Conservation (phyloP, 2,329 filamentous ascomycete species). For the Ascosphaera apis region DNA sequence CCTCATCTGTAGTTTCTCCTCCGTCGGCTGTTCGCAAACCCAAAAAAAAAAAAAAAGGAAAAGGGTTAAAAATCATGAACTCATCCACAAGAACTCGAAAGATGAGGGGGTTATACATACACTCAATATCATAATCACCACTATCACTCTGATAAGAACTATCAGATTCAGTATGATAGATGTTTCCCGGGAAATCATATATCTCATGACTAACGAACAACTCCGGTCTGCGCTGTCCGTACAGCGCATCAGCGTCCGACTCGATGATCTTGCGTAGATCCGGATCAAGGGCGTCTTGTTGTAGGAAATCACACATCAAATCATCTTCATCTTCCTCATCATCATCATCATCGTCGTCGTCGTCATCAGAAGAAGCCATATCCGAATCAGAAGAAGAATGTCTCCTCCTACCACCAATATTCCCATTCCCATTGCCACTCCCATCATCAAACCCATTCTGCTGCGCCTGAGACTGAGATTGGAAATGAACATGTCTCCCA, state of each 20-base stretch:
- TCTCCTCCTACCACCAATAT: conserved; percentile 18
- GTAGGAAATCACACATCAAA: conserved; percentile 57
- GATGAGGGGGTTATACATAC: no score
- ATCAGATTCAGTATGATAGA: conserved; percentile 24
- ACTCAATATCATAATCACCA: conserved; percentile 26
- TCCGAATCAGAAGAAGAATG: conserved; percentile 42
- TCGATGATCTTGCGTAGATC: conserved; percentile 53
- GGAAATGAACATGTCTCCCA: conserved; percentile 19
- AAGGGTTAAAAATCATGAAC: no score
- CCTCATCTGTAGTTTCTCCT: conserved; percentile 37
- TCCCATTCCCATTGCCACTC: conserved; percentile 15
- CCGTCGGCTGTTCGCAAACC: conserved; percentile 25
- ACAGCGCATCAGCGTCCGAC: conserved; percentile 26
- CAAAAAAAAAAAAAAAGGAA: conserved; percentile 3
- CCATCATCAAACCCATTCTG: conserved; percentile 16
- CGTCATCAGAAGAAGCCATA: conserved; percentile 27
- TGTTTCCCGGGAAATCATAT: conserved; percentile 16
- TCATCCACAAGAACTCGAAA: no score
- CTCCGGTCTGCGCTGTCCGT: conserved; percentile 6
- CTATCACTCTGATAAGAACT: conserved; percentile 21
- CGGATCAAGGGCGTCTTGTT: conserved; percentile 50
- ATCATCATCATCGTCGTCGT: conserved; percentile 26
- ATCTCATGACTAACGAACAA: conserved; percentile 18
- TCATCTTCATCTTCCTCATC: conserved; percentile 43
- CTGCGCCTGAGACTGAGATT: no score